phyloP scores from a whole-genome alignment of 2,329 filamentous ascomycete species.

The Tetracladium maxilliforme region DNA sequence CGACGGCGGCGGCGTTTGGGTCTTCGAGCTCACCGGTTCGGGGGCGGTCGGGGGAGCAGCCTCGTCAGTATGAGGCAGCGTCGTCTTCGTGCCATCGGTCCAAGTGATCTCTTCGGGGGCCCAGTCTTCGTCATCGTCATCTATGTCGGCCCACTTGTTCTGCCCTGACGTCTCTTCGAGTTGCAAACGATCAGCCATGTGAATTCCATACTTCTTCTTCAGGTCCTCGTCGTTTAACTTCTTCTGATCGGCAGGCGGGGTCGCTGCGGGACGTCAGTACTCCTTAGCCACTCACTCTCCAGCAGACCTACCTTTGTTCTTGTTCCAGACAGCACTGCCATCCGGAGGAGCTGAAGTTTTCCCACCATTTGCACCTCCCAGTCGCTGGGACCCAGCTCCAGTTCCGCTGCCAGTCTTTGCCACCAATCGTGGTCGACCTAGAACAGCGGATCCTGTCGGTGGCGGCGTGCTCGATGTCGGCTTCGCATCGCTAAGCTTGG shows the following conservation, averaged over 20 bases:
- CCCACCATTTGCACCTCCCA: constrained; percentile 33
- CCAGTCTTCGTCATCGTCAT: constrained; percentile 82
- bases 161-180: constrained; percentile 61
- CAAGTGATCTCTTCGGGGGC: constrained; percentile 73
- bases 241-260: constrained; percentile 55
- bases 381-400: constrained; percentile 32
- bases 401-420: constrained; percentile 55
- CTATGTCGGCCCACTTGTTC: constrained; percentile 80
- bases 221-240: constrained; percentile 80
- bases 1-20: constrained; percentile 7
- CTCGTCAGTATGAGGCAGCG: constrained; percentile 49
- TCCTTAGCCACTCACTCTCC: constrained; percentile 2
- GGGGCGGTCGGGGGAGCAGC: constrained; percentile 8
- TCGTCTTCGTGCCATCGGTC: constrained; percentile 78
- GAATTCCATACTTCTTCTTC: constrained; percentile 71
- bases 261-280: constrained; percentile 26
- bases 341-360: constrained; percentile 51
- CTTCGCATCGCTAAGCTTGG: constrained; percentile 33
- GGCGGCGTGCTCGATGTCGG: constrained; percentile 27
- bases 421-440: constrained; percentile 56
- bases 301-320: constrained; percentile 56
- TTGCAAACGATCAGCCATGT: constrained; percentile 66
- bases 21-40: constrained; percentile 6
- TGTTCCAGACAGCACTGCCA: constrained; percentile 71
- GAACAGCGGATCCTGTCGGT: constrained; percentile 28